These are phyloP conservation scores for Paspalum notatum DNA, from an alignment of 176 grass and related monocot species.

Conservation along the genomic window DNA sequence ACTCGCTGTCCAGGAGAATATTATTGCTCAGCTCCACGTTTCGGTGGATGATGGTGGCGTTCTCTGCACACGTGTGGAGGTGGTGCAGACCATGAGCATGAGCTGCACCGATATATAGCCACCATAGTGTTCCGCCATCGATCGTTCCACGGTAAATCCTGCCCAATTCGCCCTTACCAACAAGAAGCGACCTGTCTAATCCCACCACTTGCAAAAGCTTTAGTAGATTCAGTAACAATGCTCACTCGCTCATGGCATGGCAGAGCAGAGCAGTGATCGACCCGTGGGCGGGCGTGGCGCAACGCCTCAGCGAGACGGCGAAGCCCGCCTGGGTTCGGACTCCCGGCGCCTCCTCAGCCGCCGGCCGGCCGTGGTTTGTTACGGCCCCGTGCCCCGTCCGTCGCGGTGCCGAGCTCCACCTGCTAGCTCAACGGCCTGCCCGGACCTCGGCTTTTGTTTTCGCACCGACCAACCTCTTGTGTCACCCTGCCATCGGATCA, in stretches of 20 bases:
- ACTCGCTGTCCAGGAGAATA: neutral
- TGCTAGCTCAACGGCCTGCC: neutral
- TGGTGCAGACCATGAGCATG: neutral
- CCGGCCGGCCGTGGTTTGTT: neutral
- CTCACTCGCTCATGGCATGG: no score
- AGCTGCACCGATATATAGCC: neutral
- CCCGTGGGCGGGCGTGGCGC: no score
- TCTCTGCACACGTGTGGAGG: neutral
- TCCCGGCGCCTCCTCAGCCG: neutral
- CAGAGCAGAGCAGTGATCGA: no score
- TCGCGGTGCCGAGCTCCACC: neutral
- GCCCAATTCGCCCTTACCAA: neutral
- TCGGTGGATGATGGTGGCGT: neutral
- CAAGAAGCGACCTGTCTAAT: neutral
- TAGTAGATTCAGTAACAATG: no score
- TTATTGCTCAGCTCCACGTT: neutral
- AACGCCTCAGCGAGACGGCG: no score
- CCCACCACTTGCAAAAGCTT: no score
- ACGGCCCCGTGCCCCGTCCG: neutral
- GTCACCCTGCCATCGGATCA: no score
- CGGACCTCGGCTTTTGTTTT: neutral
- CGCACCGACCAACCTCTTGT: no score
- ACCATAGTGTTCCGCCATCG: neutral
- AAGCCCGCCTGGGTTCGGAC: no score
- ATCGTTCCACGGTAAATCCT: neutral